These are phyloP conservation scores for Calamus simplicifolius DNA, from an alignment of 176 grass and related monocot genomes.

Conservation along the genomic window DNA sequence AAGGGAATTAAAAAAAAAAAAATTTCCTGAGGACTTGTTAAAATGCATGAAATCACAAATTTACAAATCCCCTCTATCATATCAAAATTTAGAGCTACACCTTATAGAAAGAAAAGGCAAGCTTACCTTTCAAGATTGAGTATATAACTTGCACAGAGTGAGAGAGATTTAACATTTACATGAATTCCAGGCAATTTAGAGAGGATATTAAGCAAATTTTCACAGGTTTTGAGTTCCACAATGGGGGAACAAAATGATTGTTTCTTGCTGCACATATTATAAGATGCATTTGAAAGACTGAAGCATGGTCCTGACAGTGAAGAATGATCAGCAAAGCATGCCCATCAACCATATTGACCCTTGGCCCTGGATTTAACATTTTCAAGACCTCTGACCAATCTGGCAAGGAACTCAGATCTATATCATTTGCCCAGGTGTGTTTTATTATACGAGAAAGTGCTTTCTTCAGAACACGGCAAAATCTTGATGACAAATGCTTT, in stretches of 20 bases:
- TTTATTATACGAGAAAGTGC: slow-evolving; percentile 33
- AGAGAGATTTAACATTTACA: slow-evolving; percentile 50
- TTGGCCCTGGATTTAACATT: slow-evolving; percentile 32
- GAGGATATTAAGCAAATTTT: slow-evolving; percentile 57
- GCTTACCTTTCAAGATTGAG: slow-evolving; percentile 89
- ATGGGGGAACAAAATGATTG: slow-evolving; percentile 21
- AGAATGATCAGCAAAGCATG: slow-evolving; percentile 17
- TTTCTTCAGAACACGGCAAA: slow-evolving; percentile 55
- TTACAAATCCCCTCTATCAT: no score
- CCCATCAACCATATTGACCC: slow-evolving; percentile 13
- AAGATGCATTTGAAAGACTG: background rate
- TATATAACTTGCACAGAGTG: slow-evolving; percentile 51
- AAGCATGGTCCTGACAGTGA: slow-evolving; percentile 5
- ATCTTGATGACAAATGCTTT: slow-evolving; percentile 58
- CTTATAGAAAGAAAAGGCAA: slow-evolving; percentile 1
- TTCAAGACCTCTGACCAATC: slow-evolving; percentile 56
- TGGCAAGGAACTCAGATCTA: slow-evolving; percentile 38
- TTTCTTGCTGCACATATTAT: background rate
- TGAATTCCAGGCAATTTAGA: slow-evolving; percentile 60
- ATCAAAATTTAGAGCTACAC: no score
- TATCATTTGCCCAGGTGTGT: slow-evolving; percentile 28
- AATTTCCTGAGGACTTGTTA: no score
- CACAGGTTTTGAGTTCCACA: slow-evolving; percentile 47
- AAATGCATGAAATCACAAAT: no score
- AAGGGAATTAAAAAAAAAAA: no score